Conservation (phyloP, 306 rosid species). For the Pachyrhizus erosus region DNA sequence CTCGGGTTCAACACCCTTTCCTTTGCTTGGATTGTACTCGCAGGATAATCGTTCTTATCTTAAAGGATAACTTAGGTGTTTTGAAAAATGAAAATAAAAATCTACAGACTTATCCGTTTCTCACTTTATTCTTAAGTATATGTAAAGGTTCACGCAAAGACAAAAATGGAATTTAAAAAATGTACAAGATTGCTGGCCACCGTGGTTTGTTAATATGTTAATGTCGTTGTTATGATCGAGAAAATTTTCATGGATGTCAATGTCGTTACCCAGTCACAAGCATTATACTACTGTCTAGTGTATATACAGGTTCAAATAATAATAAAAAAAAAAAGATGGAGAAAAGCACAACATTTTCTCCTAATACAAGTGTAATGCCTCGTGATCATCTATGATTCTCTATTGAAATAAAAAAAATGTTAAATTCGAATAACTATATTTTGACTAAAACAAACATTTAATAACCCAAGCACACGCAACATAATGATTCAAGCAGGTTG, state of each 20-base stretch:
- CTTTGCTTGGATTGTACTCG: constrained; percentile 1
- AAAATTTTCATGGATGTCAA: background rate
- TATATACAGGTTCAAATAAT: background rate
- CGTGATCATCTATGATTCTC: background rate
- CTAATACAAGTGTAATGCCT: background rate
- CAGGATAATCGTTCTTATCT: background rate
- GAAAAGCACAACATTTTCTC: background rate
- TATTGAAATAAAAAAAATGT: background rate
- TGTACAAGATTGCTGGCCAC: background rate
- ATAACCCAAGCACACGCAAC: background rate
- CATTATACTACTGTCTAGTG: background rate
- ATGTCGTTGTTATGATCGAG: background rate
- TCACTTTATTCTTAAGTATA: background rate
- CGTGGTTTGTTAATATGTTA: background rate
- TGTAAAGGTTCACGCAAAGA: background rate
- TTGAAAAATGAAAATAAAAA: background rate
- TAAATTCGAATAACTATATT: background rate
- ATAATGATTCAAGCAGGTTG: background rate
- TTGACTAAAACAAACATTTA: background rate
- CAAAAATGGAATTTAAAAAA: background rate
- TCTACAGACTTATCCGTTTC: background rate
- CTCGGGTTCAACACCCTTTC: background rate
- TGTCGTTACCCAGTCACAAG: background rate
- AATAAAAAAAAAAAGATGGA: background rate
- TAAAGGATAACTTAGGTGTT: background rate